Evolutionary conservation across 1,284 basidiomycete genomes (phyloP), one percentile per base, ranked within the genome.

Genomic region (Ganoderma lingzhi): DNA sequence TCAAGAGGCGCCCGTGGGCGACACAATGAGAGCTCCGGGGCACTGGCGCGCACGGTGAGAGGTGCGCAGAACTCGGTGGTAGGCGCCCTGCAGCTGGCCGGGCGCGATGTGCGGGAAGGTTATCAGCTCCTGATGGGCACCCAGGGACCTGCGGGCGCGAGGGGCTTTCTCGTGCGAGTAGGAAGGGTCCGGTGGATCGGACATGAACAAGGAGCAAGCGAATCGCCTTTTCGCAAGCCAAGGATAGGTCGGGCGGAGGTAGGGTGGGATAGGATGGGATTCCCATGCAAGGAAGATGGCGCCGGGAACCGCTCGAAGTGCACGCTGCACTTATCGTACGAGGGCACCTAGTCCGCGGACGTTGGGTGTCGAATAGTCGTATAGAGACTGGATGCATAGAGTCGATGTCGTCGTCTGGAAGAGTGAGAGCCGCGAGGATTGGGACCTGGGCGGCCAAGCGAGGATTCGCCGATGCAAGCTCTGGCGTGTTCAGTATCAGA

Each of bases 261-360:
- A 73, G 58, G 51, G 70, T 63, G 72, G 72, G 6, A 65, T 56
- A 73, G 58, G 51, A 68, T 63, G 72, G 72, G 6, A 65, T 56
- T 63, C n/a, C 10, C 23, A n/a, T 48, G 58, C 56, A 19, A 63
- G 48, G 60, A 48, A 10, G 53, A 62, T 53, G 53, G 23, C 23
- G 35, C 19, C 23, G 61, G 56, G 35, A 30, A 53, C 53, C n/a
- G 41, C 45, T 62, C 35, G 65, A 42, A 59, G 30, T 56, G 63
- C 61, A 67, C 60, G 53, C 58, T 45, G 55, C 48, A 45, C 14
- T 19, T 59, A 51, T 69, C 69, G 61, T 67, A 64, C 65, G 67
- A 73, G 19, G 19, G 17, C 15, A n/a, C 44, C 55, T 17, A 3
- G 41, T 63, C 39, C 17, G 35, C 44, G 58, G 55, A 60, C 42